Evolutionary conservation across 2,329 filamentous ascomycete genomes (phyloP).

Genomic region (Aspergillus pseudotamarii): DNA sequence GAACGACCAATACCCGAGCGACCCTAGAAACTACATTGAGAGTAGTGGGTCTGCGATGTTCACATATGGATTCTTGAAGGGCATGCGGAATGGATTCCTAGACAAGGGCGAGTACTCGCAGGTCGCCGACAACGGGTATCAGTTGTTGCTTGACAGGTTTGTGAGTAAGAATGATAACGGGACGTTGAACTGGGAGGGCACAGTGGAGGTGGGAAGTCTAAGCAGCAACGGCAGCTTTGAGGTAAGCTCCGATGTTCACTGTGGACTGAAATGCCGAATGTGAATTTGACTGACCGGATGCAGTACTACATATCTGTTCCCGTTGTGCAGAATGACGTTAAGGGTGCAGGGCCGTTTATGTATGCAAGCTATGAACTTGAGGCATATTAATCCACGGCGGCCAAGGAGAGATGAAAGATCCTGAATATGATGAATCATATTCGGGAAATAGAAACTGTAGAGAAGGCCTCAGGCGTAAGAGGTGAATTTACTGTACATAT

Average conservation of each 20-base stretch:
- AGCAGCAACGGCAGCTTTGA: conserved; percentile 18
- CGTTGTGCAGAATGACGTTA: conserved; percentile 16
- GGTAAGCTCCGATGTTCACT: conserved; percentile 4
- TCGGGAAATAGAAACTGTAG: fast-evolving
- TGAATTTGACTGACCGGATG: neutral
- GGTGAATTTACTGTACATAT: neutral
- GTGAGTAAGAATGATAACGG: conserved; percentile 14
- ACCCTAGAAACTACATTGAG: conserved; percentile 20
- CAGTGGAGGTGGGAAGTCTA: conserved; percentile 20
- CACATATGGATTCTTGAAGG: conserved; percentile 17
- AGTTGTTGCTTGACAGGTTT: conserved; percentile 5
- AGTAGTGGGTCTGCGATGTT: conserved; percentile 22
- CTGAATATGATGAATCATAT: fast-evolving
- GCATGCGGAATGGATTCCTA: conserved; percentile 16
- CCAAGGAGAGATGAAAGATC: neutral
- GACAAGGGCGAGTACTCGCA: conserved; percentile 4
- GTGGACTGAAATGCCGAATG: neutral
- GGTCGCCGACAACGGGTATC: conserved; percentile 11
- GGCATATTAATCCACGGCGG: neutral
- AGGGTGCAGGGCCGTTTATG: conserved; percentile 21
- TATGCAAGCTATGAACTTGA: conserved; percentile 22
- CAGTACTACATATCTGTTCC: conserved; percentile 23
- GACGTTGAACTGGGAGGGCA: conserved; percentile 19
- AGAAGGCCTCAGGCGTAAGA: fast-evolving
- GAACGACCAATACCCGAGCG: conserved; percentile 14